phyloP scores from a whole-genome alignment of 2,329 filamentous ascomycete species.

The Pestalotiopsis fici region DNA sequence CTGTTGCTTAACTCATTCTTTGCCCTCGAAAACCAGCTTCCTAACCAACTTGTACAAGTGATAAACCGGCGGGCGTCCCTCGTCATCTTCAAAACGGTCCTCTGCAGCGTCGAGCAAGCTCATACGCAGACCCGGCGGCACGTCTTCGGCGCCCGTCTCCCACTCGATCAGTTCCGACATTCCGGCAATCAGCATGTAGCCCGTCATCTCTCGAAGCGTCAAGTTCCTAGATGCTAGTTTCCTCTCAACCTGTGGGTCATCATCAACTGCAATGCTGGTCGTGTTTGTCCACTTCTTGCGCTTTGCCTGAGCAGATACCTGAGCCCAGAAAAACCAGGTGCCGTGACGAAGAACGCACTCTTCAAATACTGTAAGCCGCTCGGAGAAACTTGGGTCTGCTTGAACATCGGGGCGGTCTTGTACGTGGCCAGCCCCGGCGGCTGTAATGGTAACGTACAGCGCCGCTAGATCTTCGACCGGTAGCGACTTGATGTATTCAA shows the following conservation, averaged over 20 bases:
- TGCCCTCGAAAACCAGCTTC: conserved; percentile 2
- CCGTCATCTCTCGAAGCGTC: conserved; percentile 10
- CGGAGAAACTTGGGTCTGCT: conserved; percentile 11
- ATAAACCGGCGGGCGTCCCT: neutral
- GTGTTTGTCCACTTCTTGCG: neutral
- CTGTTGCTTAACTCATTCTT: neutral
- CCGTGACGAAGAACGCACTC: conserved; percentile 29
- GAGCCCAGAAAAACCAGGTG: conserved; percentile 26
- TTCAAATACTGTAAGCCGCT: conserved; percentile 21
- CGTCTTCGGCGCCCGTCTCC: conserved; percentile 19
- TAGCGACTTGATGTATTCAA: conserved; percentile 21
- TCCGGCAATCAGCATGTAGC: conserved; percentile 15
- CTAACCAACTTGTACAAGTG: conserved; percentile 11
- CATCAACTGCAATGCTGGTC: neutral
- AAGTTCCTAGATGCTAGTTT: neutral
- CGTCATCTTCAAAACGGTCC: neutral
- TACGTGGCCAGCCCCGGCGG: conserved; percentile 11
- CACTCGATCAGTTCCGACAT: conserved; percentile 21
- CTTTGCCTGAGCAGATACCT: conserved; percentile 4
- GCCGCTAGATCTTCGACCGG: conserved; percentile 17
- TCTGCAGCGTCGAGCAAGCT: conserved; percentile 17
- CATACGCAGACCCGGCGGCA: conserved; percentile 21
- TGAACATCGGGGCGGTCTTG: neutral
- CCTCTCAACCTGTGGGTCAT: neutral
- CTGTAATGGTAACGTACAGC: conserved; percentile 17